Percentiles rank a stretch among this genome's conserved stretches.
Evolutionary conservation across 2,329 filamentous ascomycete genomes (phyloP).

Genomic region (Monosporascus sp.): DNA sequence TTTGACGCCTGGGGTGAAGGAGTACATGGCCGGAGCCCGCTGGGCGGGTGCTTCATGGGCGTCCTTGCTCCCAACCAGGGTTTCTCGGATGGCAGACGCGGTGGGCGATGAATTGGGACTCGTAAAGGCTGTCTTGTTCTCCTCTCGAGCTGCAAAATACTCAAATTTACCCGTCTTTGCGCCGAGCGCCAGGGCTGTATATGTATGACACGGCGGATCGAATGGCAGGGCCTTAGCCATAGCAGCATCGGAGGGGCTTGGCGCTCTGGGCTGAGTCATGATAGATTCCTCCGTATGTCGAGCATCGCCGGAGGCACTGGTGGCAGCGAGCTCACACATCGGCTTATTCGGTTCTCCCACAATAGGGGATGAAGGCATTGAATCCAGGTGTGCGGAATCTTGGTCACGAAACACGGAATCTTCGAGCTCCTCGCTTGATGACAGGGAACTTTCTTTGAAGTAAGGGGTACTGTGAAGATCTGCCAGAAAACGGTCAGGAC

Average conservation of each 20-base stretch:
- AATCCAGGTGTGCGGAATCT: not conserved
- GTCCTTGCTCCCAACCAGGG: slow-evolving; percentile 1
- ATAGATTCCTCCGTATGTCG: slow-evolving; percentile 1
- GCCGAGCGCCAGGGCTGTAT: slow-evolving; percentile 28
- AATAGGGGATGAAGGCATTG: slow-evolving; percentile 2
- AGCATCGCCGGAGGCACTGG: slow-evolving; percentile 6
- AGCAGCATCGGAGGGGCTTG: slow-evolving; percentile 26
- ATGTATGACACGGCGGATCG: slow-evolving; percentile 18
- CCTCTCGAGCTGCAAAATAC: slow-evolving; percentile 34
- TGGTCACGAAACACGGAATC: slow-evolving; percentile 1
- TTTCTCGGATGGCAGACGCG: slow-evolving; percentile 12
- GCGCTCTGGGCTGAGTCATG: slow-evolving; percentile 8
- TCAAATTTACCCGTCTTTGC: slow-evolving; percentile 32
- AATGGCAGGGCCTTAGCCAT: slow-evolving; percentile 26
- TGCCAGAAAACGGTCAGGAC: not conserved
- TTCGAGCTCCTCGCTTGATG: slow-evolving; percentile 4
- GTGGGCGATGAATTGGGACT: slow-evolving; percentile 5
- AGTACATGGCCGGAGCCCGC: not conserved
- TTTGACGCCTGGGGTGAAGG: not conserved
- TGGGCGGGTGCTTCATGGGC: not conserved
- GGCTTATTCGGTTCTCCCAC: not conserved
- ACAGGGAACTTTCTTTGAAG: slow-evolving; percentile 7
- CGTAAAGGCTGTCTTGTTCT: slow-evolving; percentile 23
- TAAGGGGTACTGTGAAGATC: slow-evolving; percentile 3
- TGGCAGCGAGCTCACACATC: not conserved